Evolutionary conservation across 2,329 filamentous ascomycete species (phyloP).

Genomic region (Fusarium sp.): DNA sequence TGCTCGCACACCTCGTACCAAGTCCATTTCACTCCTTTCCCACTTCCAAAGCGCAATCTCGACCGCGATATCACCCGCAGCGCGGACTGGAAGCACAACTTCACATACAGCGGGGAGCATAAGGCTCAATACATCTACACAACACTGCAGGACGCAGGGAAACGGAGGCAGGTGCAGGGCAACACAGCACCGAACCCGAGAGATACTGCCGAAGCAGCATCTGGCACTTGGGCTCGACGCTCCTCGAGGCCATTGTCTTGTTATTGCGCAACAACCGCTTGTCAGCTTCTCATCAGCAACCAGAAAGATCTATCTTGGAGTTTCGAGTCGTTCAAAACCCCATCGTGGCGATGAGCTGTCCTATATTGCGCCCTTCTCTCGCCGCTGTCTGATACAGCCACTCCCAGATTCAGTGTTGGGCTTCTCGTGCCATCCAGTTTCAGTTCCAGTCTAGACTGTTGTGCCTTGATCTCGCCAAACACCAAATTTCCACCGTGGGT

Average conservation of each 20-base stretch:
- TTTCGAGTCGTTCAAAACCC: conserved; percentile 1
- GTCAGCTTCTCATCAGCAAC: not conserved
- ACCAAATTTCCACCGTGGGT: conserved; percentile 34
- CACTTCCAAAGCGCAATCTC: conserved; percentile 32
- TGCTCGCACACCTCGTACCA: conserved; percentile 40
- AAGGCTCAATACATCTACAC: conserved; percentile 15
- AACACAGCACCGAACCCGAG: conserved; percentile 18
- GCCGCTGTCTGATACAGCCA: conserved; percentile 44
- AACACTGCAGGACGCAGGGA: conserved; percentile 5
- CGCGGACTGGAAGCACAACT: conserved; percentile 30
- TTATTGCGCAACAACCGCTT: conserved; percentile 6
- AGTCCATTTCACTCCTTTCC: conserved; percentile 20
- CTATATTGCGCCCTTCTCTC: conserved; percentile 5
- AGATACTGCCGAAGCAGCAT: conserved; percentile 1
- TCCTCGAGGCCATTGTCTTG: not conserved
- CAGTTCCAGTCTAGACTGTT: conserved; percentile 27
- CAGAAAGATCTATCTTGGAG: not conserved
- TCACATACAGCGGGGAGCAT: conserved; percentile 27
- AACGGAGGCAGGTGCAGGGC: conserved; percentile 13
- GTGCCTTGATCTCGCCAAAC: conserved; percentile 32
- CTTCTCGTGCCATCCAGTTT: conserved; percentile 28
- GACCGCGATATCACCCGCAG: conserved; percentile 22
- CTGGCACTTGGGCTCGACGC: not conserved
- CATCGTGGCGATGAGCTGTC: conserved; percentile 34
- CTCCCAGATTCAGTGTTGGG: conserved; percentile 25